Conservation (phyloP, 202 grass and related monocot genomes). For the Panicum hallii region DNA sequence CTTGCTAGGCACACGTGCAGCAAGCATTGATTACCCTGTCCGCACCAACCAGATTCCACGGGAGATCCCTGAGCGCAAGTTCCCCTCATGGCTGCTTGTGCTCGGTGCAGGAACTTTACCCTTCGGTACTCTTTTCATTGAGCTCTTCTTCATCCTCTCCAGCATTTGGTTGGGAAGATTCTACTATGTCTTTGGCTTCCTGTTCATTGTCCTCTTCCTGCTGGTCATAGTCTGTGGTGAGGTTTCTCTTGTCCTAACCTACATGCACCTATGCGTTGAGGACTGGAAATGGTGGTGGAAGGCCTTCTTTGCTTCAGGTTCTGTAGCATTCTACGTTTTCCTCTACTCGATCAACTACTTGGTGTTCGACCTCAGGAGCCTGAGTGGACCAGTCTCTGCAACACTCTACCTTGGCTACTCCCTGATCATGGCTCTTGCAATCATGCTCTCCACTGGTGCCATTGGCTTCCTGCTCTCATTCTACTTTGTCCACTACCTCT, state of each 20-base stretch:
- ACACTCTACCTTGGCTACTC: constrained; percentile 90
- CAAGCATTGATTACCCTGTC: constrained; percentile 76
- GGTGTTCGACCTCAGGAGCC: constrained; percentile 85
- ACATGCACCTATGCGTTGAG: constrained; percentile 93
- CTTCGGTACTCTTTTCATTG: constrained; percentile 92
- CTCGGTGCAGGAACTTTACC: constrained; percentile 85
- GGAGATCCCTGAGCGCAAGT: constrained; percentile 79
- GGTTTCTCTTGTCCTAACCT: constrained; percentile 86
- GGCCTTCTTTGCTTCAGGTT: constrained; percentile 90
- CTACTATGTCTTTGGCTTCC: constrained; percentile 91
- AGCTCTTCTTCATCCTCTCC: constrained; percentile 93
- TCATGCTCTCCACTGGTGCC: constrained; percentile 79
- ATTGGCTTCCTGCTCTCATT: constrained; percentile 89
- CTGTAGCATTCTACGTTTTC: constrained; percentile 82
- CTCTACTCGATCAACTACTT: constrained; percentile 90
- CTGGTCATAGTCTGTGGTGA: constrained; percentile 81
- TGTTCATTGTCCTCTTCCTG: constrained; percentile 80
- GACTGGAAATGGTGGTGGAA: constrained; percentile 99
- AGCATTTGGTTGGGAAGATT: constrained; percentile 90
- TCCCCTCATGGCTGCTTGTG: constrained; percentile 90
- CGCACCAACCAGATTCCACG: constrained; percentile 89
- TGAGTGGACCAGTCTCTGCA: constrained; percentile 80
- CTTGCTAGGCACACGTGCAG: constrained; percentile 67
- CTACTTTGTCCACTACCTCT: constrained; percentile 90
- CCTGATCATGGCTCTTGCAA: constrained; percentile 76